Conservation (phyloP, 352 stramenopile species). For the Phytophthora quininea region DNA sequence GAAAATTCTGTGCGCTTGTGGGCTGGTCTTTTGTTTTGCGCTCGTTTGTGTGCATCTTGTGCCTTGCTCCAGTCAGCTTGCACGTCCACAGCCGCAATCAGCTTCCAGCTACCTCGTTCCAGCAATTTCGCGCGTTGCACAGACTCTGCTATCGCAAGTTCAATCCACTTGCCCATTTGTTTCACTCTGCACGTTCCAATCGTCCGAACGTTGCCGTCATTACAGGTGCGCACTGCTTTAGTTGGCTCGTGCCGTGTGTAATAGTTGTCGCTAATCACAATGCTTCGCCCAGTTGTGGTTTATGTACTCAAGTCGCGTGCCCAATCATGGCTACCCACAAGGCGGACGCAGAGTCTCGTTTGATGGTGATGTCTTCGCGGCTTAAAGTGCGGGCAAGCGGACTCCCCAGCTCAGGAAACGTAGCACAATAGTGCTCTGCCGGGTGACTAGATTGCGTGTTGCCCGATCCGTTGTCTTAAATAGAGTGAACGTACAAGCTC, state of each 20-base stretch:
- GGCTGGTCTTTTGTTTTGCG: neutral
- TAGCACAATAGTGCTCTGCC: neutral
- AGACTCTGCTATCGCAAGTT: neutral
- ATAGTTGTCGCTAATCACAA: conserved; percentile 2
- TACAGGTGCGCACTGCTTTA: neutral
- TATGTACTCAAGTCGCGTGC: neutral
- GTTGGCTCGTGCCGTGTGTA: conserved; percentile 1
- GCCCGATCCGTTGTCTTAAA: conserved; percentile 1
- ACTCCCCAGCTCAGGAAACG: neutral
- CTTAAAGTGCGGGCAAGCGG: neutral
- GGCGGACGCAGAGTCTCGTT: neutral
- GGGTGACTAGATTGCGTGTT: neutral
- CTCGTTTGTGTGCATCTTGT: conserved; percentile 2
- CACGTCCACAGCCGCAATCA: conserved; percentile 1
- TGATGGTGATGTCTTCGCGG: neutral
- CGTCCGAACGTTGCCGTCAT: conserved; percentile 1
- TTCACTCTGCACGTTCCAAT: conserved; percentile 7
- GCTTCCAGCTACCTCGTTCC: neutral
- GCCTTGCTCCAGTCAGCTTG: neutral
- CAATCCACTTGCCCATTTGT: conserved; percentile 3
- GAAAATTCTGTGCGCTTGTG: neutral
- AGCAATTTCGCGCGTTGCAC: neutral
- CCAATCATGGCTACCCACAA: conserved; percentile 1
- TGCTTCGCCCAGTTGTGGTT: neutral
- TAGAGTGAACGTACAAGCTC: neutral